Percentiles rank a stretch among this genome's conserved stretches.
Conservation (phyloP, 1,284 basidiomycete species). For the Ceratobasidium papillatum region DNA sequence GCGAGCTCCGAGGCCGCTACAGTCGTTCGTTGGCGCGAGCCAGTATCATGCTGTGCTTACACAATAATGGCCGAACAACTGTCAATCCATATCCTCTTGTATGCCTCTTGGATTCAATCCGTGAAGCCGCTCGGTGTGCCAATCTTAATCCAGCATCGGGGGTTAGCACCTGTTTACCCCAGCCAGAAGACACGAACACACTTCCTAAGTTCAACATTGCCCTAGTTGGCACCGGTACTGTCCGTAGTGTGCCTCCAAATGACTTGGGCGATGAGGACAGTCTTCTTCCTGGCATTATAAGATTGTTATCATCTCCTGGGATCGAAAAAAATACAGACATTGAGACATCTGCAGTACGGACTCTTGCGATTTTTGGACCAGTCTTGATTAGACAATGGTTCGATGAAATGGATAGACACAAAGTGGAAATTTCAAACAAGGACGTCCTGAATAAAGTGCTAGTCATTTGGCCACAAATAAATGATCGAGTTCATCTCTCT, state of each 20-base stretch:
- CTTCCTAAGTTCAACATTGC: not conserved
- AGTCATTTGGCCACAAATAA: not conserved
- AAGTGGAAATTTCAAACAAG: not conserved
- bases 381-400: slow-evolving; percentile 18
- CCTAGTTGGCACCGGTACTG: slow-evolving; percentile 1
- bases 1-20: slow-evolving; percentile 11
- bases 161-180: not conserved
- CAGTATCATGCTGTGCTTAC: not conserved
- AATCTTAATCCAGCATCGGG: not conserved
- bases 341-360: not conserved
- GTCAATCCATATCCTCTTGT: not conserved
- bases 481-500: not conserved
- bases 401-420: not conserved
- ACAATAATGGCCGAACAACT: not conserved
- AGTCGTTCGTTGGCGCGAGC: not conserved
- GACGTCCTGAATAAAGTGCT: not conserved
- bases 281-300: not conserved
- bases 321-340: not conserved
- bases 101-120: not conserved
- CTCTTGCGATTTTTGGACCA: not conserved
- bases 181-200: not conserved
- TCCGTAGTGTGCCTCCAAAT: not conserved
- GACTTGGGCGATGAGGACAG: slow-evolving; percentile 8
- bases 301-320: not conserved
- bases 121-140: not conserved